Base-by-base conservation (phyloP, 192 early-diverging fungal species). In the Mortierella antarctica region DNA sequence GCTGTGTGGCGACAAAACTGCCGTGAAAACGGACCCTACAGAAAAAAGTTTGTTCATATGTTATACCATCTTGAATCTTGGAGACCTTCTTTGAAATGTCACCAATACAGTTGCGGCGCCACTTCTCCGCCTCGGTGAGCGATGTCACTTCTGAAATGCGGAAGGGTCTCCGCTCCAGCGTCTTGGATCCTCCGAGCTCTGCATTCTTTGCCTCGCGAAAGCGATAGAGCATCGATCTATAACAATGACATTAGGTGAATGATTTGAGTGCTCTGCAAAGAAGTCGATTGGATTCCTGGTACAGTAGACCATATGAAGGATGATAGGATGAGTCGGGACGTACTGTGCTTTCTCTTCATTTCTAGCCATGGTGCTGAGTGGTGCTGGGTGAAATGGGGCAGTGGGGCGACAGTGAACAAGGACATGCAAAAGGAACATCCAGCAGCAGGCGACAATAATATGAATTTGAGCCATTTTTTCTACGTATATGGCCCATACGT, bases 271-370 rank as follows among this genome's bases (percentile, higher is more conserved):
- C 17, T 56, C 55, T 14, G 18, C 44, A 23, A 50, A 21, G 54
- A 56, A 18, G 21, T 5, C 54, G 21, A 31, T 63, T 63, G 5
- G n/a, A 62, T 2, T 59, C 31, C 7, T 51, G 50, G 50, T 11
- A 54, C 21, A 20, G 53, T 54, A 54, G 15, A 54, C 50, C 50
- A 12, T 20, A 15, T 5, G 10, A 59, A 20, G 45, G 21, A 49
- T 11, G 54, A 17, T 39, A 12, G 4, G 40, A 87, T 46, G 21
- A 49, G 31, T 39, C 11, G 17, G 54, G 12, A 71, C 82, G 62
- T 74, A 84, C 91, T 98, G 96, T 21, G 97, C 97, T 83, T 98
- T 98, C 77, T 98, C 97, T 84, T 98, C 93, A 83, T 98, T 98
- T 79, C 96, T 92, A 42, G 97, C 97, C 97, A 79, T 79, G 63